These are phyloP conservation scores for Eucalyptus decipiens DNA, from an alignment of 345 rosid species.

Conservation along the genomic window DNA sequence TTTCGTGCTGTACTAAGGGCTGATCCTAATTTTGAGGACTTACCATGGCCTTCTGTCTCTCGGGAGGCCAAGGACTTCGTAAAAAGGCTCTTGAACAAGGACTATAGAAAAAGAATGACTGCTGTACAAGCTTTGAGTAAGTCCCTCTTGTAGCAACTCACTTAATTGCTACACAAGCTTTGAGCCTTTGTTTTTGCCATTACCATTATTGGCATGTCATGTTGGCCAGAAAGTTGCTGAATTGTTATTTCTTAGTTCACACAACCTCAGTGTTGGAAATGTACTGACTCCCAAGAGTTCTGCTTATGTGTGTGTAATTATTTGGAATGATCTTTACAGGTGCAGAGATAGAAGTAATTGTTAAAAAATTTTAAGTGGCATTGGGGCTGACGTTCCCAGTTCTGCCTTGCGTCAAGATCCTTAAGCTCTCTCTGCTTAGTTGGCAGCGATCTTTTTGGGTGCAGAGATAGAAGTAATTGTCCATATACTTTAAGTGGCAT, in stretches of 20 bases:
- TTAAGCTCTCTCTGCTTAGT: neutral
- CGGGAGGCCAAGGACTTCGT: conserved; percentile 85
- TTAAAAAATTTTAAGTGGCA: neutral
- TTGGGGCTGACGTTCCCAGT: neutral
- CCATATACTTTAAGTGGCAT: neutral
- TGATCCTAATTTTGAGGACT: conserved; percentile 73
- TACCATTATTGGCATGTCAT: neutral
- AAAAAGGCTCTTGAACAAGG: conserved; percentile 84
- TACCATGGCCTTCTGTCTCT: conserved; percentile 89
- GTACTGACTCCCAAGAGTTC: neutral
- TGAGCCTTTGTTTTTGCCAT: neutral
- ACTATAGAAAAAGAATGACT: conserved; percentile 92
- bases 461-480: neutral
- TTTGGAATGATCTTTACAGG: neutral
- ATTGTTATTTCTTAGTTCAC: neutral
- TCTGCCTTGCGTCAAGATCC: neutral
- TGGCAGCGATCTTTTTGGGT: neutral
- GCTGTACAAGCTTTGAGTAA: conserved; percentile 90
- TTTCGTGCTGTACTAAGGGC: conserved; percentile 88
- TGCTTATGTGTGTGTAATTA: neutral
- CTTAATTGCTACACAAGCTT: neutral
- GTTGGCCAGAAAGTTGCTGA: neutral
- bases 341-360: neutral
- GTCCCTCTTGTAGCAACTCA: neutral
- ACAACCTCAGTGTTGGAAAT: neutral